Base-by-base conservation (phyloP, 805 yeast species). In the Kodamaea kaohsiungensis region DNA sequence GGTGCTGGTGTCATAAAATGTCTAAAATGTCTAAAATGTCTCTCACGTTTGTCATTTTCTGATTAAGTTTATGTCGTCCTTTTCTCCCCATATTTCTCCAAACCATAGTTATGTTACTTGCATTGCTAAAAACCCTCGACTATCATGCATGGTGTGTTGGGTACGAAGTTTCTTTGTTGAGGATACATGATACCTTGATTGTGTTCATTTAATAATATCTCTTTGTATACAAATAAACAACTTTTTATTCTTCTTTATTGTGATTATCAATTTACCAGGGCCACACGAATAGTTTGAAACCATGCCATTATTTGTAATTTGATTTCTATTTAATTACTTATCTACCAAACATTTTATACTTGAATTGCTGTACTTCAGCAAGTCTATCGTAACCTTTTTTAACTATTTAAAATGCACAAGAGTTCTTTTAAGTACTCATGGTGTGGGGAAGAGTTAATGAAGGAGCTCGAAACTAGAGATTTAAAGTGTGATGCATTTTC, bases 401-500 rank as follows among this genome's bases (percentile, higher is more conserved):
- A 42, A 25, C 52, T 49, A 25, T 38, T 46, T 42, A 51, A 38
- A 17, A 52, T 25, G 19, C 46, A 39, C 43, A 52, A 33, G 7
- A 52, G 40, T 27, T 52, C 54, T 7, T 15, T 19, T 6, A 52
- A 33, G 18, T 52, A 52, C 39, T 52, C 48, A 8, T 27, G 43
- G 30, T 52, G 54, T 17, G 40, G 37, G 18, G 47, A 5, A 12
- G 51, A 47, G 19, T 52, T 37, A 16, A 52, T 35, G 25, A 52
- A 52, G 16, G 30, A 46, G 15, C 33, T 15, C 37, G 37, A 30
- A n/a, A 52, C 25, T 15, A 42, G 22, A 2, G 13, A 30, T 15
- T 52, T 52, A 22, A 52, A 52, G 45, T 42, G 30, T 7, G 51
- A 40, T 18, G 42, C 51, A 38, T 47, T 47, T 8, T 40, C 33